Evolutionary conservation across 345 rosid genomes (phyloP).

Genomic region (Eucalyptus caleyi): DNA sequence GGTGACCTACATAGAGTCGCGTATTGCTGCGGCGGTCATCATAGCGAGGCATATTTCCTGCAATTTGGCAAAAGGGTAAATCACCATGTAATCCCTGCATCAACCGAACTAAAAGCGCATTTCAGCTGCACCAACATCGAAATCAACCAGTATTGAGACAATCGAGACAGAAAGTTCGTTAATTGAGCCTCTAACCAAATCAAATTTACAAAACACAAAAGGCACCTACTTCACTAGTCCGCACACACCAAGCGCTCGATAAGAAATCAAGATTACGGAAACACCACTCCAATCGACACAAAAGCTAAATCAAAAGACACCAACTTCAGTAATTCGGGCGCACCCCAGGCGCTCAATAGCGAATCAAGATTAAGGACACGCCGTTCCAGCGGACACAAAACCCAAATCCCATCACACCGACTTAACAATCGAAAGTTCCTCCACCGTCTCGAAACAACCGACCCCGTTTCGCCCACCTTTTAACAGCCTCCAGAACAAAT

Average conservation of each 20-base stretch:
- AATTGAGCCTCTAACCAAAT: neutral
- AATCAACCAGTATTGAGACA: neutral
- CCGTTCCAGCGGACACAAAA: neutral
- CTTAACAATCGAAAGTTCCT: neutral
- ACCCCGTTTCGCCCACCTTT: neutral
- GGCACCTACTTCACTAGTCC: neutral
- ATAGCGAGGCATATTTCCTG: constrained; percentile 53
- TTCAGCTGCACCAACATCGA: neutral
- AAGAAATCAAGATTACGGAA: neutral
- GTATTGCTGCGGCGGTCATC: constrained; percentile 59
- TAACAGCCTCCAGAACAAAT: neutral
- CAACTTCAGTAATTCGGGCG: neutral
- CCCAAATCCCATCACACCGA: neutral
- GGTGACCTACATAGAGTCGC: constrained; percentile 70
- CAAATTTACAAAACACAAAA: neutral
- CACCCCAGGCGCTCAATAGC: neutral
- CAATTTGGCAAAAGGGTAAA: neutral
- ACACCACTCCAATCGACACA: neutral
- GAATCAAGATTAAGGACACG: neutral
- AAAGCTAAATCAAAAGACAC: neutral
- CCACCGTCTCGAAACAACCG: neutral
- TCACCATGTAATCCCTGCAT: neutral
- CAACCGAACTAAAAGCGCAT: neutral
- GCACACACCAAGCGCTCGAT: neutral
- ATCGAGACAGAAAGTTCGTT: neutral